Evolutionary conservation across 306 rosid species (phyloP), one percentile per base, ranked within the genome.

Genomic region (Purshia tridentata): DNA sequence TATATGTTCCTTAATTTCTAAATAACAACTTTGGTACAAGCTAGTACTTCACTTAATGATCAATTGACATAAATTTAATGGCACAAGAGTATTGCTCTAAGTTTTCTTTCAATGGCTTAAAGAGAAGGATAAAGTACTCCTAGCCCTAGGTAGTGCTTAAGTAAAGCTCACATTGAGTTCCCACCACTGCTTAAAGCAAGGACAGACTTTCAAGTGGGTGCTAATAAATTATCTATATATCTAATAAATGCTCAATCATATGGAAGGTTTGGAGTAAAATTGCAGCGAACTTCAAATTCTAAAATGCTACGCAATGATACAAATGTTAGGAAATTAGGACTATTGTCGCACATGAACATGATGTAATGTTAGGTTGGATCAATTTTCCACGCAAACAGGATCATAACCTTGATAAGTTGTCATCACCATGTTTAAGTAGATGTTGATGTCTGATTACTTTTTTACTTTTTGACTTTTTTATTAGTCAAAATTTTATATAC

Each of bases 371-470:
- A 44, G 44, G 72, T 62, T 62, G 12, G 52, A 35, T 53, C 62
- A 20, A 42, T 18, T 51, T 42, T 76, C 75, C 70, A 76, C 16
- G 75, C 80, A 69, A 69, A 60, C 48, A 60, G 16, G 63, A 68
- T 67, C 58, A 20, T 55, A 74, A 13, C 22, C 47, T 9, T 60
- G 55, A 47, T 70, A 59, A 40, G 29, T 39, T 60, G 55, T 63
- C 15, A 4, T 19, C 77, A 37, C 11, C 54, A 40, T 23, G 4
- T 50, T 4, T 20, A 72, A 14, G 55, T 54, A 16, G n/a, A 58
- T 29, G 65, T 71, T 56, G 45, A 59, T 44, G 54, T 53, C 23
- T 4, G 20, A 56, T 42, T 48, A 59, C 44, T 65, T 54, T n/a
- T n/a, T n/a, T n/a, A n/a, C n/a, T n/a, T n/a, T n/a, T 23, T 6